phyloP scores from a whole-genome alignment of 768 basidiomycete genomes.

The Tulasnella sp. region DNA sequence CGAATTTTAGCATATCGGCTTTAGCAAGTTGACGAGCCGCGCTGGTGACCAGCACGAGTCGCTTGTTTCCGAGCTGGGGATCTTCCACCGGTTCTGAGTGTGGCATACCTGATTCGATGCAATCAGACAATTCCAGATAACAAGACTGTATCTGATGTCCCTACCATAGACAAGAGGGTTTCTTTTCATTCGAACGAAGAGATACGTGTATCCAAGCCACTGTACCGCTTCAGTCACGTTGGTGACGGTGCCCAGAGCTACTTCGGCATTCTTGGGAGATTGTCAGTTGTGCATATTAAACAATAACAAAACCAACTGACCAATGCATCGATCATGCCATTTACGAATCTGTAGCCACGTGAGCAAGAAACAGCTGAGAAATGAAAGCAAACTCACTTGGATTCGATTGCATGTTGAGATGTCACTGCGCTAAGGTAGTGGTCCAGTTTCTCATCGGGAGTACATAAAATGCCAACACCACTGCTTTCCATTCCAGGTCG shows the following conservation, averaged over 20 bases:
- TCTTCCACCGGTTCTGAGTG: conserved; percentile 58
- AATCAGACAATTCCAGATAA: no score
- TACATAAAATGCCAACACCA: conserved; percentile 95
- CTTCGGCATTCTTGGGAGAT: conserved; percentile 61
- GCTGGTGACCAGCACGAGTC: conserved; percentile 48
- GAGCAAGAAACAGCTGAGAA: neutral
- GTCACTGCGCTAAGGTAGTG: conserved; percentile 84
- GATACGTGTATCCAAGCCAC: conserved; percentile 96
- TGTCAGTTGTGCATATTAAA: neutral
- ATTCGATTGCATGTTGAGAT: conserved; percentile 93
- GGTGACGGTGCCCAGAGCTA: conserved; percentile 85
- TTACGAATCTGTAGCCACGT: conserved; percentile 41
- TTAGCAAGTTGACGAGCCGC: conserved; percentile 57
- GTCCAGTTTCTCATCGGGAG: conserved; percentile 79
- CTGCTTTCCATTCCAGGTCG: conserved; percentile 77
- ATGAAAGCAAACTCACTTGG: conserved; percentile 44
- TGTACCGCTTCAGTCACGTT: conserved; percentile 74
- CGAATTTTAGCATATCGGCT: conserved; percentile 71
- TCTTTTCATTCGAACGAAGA: conserved; percentile 87
- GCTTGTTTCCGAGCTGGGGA: conserved; percentile 54
- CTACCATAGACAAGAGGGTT: conserved; percentile 79
- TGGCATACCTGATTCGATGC: conserved; percentile 54
- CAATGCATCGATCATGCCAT: conserved; percentile 77
- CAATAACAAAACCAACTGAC: neutral
- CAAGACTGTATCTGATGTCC: conserved; percentile 14